Evolutionary conservation across 2,329 filamentous ascomycete species (phyloP).

Genomic region (Penicillium sp.): DNA sequence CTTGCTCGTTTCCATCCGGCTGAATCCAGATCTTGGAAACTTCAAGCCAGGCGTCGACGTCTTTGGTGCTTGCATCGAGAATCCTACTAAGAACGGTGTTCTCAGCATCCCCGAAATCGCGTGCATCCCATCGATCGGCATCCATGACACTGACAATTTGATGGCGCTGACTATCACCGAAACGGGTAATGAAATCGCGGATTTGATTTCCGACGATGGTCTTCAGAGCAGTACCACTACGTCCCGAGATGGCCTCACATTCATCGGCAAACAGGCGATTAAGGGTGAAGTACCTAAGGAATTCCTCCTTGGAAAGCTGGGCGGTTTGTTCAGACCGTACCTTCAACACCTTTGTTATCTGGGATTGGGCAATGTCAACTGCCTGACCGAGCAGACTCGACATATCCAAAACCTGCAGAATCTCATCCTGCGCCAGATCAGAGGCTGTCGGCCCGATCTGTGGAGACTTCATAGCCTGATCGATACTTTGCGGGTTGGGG

Average conservation of each 20-base stretch:
- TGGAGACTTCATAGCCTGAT: conserved; percentile 35
- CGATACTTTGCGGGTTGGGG: conserved; percentile 43
- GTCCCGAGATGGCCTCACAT: conserved; percentile 63
- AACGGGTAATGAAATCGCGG: conserved; percentile 57
- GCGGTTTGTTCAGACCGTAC: conserved; percentile 61
- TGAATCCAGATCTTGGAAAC: conserved; percentile 51
- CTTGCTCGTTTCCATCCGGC: conserved; percentile 19
- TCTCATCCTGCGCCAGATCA: conserved; percentile 52
- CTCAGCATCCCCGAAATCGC: conserved; percentile 57
- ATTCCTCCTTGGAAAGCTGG: conserved; percentile 54
- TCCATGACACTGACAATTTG: conserved; percentile 58
- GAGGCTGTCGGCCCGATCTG: conserved; percentile 25
- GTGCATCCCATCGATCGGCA: conserved; percentile 62
- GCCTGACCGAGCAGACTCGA: conserved; percentile 63
- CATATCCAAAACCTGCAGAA: conserved; percentile 63
- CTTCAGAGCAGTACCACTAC: conserved; percentile 58
- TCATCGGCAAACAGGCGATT: conserved; percentile 65
- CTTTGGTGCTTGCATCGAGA: conserved; percentile 57
- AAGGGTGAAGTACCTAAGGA: conserved; percentile 61
- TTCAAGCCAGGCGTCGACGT: conserved; percentile 55
- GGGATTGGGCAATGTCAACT: conserved; percentile 64
- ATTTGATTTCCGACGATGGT: conserved; percentile 62
- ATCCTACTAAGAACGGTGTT: conserved; percentile 52
- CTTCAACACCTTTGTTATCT: conserved; percentile 62
- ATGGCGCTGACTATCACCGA: conserved; percentile 57